Evolutionary conservation across 2,329 filamentous ascomycete species (phyloP).

Genomic region (Elsinoe arachidis): DNA sequence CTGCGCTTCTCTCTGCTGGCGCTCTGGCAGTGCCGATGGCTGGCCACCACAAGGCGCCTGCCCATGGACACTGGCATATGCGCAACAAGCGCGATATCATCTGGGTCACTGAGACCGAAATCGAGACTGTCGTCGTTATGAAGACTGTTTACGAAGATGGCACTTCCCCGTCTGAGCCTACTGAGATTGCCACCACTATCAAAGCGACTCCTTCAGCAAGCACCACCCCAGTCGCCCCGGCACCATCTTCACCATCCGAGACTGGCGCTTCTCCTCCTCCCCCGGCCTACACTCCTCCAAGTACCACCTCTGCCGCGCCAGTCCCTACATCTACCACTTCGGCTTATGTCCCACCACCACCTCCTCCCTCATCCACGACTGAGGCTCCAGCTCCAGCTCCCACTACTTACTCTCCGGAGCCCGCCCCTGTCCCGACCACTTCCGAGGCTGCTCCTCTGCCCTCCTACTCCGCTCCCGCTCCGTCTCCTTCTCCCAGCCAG

Average conservation of each 20-base stretch:
- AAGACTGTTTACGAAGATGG: constrained; percentile 40
- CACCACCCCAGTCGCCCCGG: constrained; percentile 7
- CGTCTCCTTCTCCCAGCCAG: constrained; percentile 18
- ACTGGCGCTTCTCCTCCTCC: constrained; percentile 15
- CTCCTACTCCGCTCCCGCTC: constrained; percentile 13
- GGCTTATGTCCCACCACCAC: constrained; percentile 15
- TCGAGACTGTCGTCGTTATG: constrained; percentile 42
- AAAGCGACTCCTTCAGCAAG: constrained; percentile 12
- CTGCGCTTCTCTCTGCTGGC: constrained; percentile 11
- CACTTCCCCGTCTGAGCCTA: constrained; percentile 20
- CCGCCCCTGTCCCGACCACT: constrained; percentile 19
- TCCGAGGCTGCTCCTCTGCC: constrained; percentile 12
- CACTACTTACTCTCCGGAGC: neutral
- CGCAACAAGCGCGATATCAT: constrained; percentile 36
- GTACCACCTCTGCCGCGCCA: constrained; percentile 23
- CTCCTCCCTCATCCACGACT: constrained; percentile 12
- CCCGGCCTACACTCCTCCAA: constrained; percentile 17
- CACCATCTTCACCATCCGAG: constrained; percentile 14
- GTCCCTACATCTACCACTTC: constrained; percentile 18
- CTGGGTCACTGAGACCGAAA: constrained; percentile 41
- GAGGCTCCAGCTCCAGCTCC: constrained; percentile 10
- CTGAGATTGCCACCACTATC: constrained; percentile 17
- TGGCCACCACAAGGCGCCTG: constrained; percentile 6
- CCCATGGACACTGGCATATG: constrained; percentile 2
- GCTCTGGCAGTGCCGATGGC: constrained; percentile 14